Percentiles rank a stretch among this genome's conserved stretches.
Evolutionary conservation across 805 yeast species (phyloP).

Genomic region (Saccharomycopsis selenospora): DNA sequence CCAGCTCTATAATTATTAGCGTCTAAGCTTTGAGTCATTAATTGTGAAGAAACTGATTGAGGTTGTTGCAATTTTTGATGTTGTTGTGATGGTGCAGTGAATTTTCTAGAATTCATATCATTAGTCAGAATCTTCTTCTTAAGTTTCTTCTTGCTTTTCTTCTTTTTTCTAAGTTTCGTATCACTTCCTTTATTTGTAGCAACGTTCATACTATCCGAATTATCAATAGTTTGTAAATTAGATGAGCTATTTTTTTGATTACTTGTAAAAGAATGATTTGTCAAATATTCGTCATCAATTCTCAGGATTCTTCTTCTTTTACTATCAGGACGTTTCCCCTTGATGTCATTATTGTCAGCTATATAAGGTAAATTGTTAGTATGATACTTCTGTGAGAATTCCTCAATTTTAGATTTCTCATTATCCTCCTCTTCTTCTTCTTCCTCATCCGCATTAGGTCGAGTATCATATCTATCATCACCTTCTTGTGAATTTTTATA

Average conservation of each 20-base stretch:
- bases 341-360: background rate
- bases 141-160: background rate
- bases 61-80: too few species aligned
- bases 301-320: background rate
- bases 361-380: too few species aligned
- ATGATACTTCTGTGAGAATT: background rate
- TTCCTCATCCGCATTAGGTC: background rate
- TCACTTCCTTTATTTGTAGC: background rate
- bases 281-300: background rate
- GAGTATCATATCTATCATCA: background rate
- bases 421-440: background rate
- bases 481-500: background rate
- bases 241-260: background rate
- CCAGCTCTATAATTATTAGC: too few species aligned
- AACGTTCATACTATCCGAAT: background rate
- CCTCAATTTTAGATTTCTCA: background rate
- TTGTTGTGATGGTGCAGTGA: too few species aligned
- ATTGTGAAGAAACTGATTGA: too few species aligned
- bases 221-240: background rate
- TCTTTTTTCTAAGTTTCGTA: background rate
- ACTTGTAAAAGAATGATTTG: background rate
- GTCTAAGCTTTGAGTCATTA: too few species aligned
- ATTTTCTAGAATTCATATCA: background rate
- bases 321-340: background rate
- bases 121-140: background rate